Percentiles rank a stretch among this genome's conserved stretches.
These are phyloP conservation scores for Wallacemonas sp. DNA, from an alignment of 208 protist genomes.

Conservation along the genomic window DNA sequence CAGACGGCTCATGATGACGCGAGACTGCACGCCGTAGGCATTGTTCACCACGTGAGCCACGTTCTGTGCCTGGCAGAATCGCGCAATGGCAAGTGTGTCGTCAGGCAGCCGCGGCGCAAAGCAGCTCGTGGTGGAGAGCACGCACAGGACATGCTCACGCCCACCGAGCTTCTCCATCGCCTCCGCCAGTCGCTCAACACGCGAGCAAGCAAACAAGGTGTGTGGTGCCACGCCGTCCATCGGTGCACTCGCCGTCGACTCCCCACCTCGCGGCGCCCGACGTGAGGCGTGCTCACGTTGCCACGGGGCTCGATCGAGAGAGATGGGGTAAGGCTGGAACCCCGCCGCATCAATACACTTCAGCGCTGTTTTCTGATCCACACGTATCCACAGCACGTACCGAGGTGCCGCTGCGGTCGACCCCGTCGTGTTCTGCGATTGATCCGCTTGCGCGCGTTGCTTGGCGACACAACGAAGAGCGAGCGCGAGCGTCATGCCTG, in stretches of 20 bases:
- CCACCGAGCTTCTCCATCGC: conserved; percentile 65
- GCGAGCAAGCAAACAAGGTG: conserved; percentile 59
- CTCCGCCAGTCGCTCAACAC: conserved; percentile 65
- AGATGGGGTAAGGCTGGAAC: conserved; percentile 51
- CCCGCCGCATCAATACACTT: conserved; percentile 95
- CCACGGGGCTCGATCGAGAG: conserved; percentile 25
- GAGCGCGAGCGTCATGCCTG: conserved; percentile 94
- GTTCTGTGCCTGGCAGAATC: conserved; percentile 74
- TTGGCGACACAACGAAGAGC: conserved; percentile 65
- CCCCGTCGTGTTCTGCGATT: background rate
- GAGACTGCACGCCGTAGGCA: conserved; percentile 97
- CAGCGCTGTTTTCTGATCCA: conserved; percentile 98
- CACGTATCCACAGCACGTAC: conserved; percentile 95
- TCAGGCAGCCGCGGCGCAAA: conserved; percentile 98
- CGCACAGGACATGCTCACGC: conserved; percentile 84
- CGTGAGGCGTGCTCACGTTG: no score
- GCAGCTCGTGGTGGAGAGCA: conserved; percentile 97
- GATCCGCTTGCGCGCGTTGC: conserved; percentile 13
- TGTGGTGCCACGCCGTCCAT: conserved; percentile 1
- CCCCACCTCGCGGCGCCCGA: conserved; percentile 11
- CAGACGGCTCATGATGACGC: conserved; percentile 76
- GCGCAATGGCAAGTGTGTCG: conserved; percentile 87
- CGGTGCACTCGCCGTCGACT: background rate
- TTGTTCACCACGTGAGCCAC: conserved; percentile 98
- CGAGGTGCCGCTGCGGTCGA: conserved; percentile 10